phyloP scores from a whole-genome alignment of 495 filamentous ascomycete genomes.

The Mytilinidion resinicola region DNA sequence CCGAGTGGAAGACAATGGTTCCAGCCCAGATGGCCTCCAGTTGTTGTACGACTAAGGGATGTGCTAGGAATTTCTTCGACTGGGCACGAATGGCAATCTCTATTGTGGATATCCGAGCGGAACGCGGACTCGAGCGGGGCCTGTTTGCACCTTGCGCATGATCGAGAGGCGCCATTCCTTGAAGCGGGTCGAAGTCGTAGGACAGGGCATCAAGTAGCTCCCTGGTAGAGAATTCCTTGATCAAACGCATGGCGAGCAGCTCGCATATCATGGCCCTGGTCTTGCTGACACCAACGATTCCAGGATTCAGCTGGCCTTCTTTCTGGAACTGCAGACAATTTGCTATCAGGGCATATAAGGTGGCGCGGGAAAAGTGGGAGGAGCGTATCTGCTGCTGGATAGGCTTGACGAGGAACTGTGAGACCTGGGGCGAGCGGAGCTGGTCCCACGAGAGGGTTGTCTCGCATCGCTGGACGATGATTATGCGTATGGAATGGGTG shows the following conservation, averaged over 20 bases:
- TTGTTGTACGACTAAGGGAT: conserved; percentile 85
- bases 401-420: conserved; percentile 90
- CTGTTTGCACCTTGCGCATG: conserved; percentile 31
- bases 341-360: conserved; percentile 81
- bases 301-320: conserved; percentile 72
- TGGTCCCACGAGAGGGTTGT: conserved; percentile 95
- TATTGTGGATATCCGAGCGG: conserved; percentile 77
- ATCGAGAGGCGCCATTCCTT: conserved; percentile 55
- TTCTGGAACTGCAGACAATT: conserved; percentile 91
- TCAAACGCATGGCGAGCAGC: conserved; percentile 80
- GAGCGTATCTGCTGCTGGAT: conserved; percentile 74
- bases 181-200: conserved; percentile 89
- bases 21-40: conserved; percentile 94
- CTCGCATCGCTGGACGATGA: conserved; percentile 77
- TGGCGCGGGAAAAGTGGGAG: conserved; percentile 76
- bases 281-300: conserved; percentile 71
- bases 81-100: conserved; percentile 87
- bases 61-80: conserved; percentile 82
- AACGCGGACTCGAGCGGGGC: conserved; percentile 39
- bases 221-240: conserved; percentile 80
- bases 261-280: conserved; percentile 84
- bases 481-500: conserved; percentile 77
- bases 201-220: conserved; percentile 88
- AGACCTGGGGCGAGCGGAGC: conserved; percentile 86
- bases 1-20: conserved; percentile 84